Conservation (phyloP, 2,329 filamentous ascomycete species). For the Pyrenophora graminea region DNA sequence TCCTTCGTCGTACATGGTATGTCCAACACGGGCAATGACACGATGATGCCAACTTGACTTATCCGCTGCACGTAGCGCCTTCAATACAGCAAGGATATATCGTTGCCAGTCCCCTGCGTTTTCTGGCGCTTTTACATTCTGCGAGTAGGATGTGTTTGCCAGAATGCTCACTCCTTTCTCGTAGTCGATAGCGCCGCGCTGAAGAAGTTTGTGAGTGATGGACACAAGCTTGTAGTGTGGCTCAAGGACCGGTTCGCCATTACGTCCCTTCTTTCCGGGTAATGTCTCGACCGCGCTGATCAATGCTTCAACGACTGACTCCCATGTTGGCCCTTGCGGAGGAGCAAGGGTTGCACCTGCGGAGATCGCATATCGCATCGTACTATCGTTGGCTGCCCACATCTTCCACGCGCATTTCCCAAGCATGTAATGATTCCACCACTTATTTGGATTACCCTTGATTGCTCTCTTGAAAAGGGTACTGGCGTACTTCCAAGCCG, state of each 20-base stretch:
- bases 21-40: constrained; percentile 75
- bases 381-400: constrained; percentile 54
- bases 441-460: constrained; percentile 62
- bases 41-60: constrained; percentile 96
- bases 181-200: constrained; percentile 50
- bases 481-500: constrained; percentile 68
- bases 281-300: constrained; percentile 64
- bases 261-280: constrained; percentile 63
- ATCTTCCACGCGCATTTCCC: constrained; percentile 76
- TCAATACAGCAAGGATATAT: constrained; percentile 67
- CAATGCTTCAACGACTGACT: constrained; percentile 61
- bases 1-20: constrained; percentile 63
- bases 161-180: constrained; percentile 56
- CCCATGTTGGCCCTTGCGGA: constrained; percentile 35
- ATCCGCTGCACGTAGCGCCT: constrained; percentile 68
- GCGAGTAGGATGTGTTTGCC: constrained; percentile 59
- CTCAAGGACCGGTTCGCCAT: constrained; percentile 80
- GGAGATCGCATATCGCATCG: constrained; percentile 40
- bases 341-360: constrained; percentile 31
- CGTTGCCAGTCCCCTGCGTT: constrained; percentile 59
- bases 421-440: constrained; percentile 71
- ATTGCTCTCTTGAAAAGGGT: constrained; percentile 64
- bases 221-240: constrained; percentile 91
- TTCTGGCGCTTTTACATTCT: constrained; percentile 55
- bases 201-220: constrained; percentile 79